Base-by-base conservation (phyloP, 2,329 filamentous ascomycete species). In the Colletotrichum lentis region DNA sequence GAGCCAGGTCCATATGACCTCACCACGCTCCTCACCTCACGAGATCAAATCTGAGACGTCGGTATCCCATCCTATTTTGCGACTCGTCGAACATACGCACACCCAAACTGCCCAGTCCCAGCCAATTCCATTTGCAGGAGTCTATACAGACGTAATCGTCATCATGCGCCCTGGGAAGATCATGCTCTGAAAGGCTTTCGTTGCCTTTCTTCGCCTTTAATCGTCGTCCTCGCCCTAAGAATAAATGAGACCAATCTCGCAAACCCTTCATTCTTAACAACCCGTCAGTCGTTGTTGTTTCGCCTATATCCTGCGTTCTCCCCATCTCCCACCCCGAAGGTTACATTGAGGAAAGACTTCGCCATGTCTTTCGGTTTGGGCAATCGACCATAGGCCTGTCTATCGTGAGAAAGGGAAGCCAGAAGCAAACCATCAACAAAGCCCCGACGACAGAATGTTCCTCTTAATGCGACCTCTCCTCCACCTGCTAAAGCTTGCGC, bases 41-140 rank as follows among this genome's bases (percentile, higher is more conserved):
- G 67, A 69, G 67, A 69, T 69, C 67, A 61, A 61, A 41, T 37
- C 47, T 55, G 57, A 69, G 64, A 69, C 67, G 67, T 66, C 67
- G 63, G 58, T 67, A 58, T 58, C 58, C 64, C 56, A n/a, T 62
- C 50, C 55, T 61, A 44, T 52, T 37, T 53, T 59, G 20, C 14
- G 20, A n/a, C 56, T 59, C 44, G 31, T 39, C 20, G 44, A 59
- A n/a, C 43, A 49, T 8, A 22, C 27, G 18, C 49, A 56, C 60
- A 55, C 24, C 41, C 22, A 27, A 35, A 7, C 7, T 7, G 31
- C 8, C 7, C 44, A 56, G 22, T 46, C 44, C 62, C 35, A 46
- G 37, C 24, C 31, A 22, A 64, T 27, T 37, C n/a, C 43, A n/a
- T 56, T 46, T 14, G 41, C 12, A 50, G 44, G 27, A 49, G 18